Conservation (phyloP, 768 basidiomycete genomes). For the Boletus pseudopeckii region DNA sequence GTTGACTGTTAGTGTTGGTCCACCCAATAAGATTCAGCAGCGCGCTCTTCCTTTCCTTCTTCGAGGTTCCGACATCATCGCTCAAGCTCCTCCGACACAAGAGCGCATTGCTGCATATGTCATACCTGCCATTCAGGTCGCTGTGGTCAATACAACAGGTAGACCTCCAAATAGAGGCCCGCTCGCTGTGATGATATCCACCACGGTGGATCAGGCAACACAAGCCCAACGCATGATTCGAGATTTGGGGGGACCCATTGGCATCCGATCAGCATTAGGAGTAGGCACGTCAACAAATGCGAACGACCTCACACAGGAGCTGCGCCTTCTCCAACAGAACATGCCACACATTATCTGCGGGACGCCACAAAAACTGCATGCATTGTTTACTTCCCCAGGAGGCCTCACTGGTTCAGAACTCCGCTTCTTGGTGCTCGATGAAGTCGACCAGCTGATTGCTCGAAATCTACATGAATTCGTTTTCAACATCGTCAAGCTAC, state of each 20-base stretch:
- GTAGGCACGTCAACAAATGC: constrained; percentile 70
- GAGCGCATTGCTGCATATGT: constrained; percentile 98
- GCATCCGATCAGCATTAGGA: constrained; percentile 85
- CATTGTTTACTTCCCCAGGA: constrained; percentile 78
- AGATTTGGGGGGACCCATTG: constrained; percentile 90
- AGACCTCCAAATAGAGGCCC: constrained; percentile 67
- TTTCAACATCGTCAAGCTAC: constrained; percentile 85
- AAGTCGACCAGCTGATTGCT: constrained; percentile 97
- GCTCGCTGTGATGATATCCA: constrained; percentile 90
- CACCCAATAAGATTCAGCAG: constrained; percentile 98
- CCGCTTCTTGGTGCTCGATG: constrained; percentile 91
- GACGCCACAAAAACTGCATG: constrained; percentile 94
- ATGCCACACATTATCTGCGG: constrained; percentile 96
- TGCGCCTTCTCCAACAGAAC: constrained; percentile 82
- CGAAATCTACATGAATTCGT: constrained; percentile 96
- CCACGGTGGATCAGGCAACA: constrained; percentile 97
- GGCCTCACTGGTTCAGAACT: constrained; percentile 82
- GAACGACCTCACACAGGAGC: constrained; percentile 66
- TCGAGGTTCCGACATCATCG: constrained; percentile 93
- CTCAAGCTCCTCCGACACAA: constrained; percentile 97
- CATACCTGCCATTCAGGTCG: constrained; percentile 84
- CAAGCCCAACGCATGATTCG: constrained; percentile 95
- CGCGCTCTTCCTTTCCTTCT: constrained; percentile 94
- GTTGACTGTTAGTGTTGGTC: constrained; percentile 68
- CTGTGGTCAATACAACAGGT: constrained; percentile 58